Percentiles rank a stretch among this genome's conserved stretches.
Evolutionary conservation across 108 stramenopile genomes (phyloP).

Genomic region (Cyclotella atomus): DNA sequence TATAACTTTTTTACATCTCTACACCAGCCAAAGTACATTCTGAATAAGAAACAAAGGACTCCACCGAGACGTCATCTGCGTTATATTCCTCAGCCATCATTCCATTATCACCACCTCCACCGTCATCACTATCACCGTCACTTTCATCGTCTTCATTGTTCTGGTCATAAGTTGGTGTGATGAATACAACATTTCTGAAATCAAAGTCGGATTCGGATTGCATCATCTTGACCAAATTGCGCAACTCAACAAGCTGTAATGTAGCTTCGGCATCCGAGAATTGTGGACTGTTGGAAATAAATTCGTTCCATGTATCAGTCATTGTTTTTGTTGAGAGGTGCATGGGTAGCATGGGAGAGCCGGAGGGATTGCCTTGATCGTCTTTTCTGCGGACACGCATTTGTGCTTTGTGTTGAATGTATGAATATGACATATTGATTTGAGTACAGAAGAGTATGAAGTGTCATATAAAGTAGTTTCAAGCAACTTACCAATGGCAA

Average conservation of each 20-base stretch:
- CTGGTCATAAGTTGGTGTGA: slow-evolving; percentile 38
- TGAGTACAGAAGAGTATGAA: too few relatives aligned
- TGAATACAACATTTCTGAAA: slow-evolving; percentile 46
- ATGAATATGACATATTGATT: too few relatives aligned
- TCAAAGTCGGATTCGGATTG: slow-evolving; percentile 54
- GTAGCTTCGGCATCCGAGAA: slow-evolving; percentile 45
- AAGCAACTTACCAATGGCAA: too few relatives aligned
- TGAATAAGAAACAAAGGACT: slow-evolving; percentile 41
- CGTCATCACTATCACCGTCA: slow-evolving; percentile 33
- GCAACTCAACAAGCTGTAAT: slow-evolving; percentile 49
- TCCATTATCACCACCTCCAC: slow-evolving; percentile 47
- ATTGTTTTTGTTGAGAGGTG: slow-evolving; percentile 51
- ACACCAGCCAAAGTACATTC: neutral
- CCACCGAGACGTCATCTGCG: slow-evolving; percentile 30
- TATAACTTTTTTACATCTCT: too few relatives aligned
- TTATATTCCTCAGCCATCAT: slow-evolving; percentile 28
- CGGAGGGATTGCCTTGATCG: slow-evolving; percentile 30
- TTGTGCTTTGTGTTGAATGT: too few relatives aligned
- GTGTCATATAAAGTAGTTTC: too few relatives aligned
- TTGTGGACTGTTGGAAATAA: slow-evolving; percentile 33
- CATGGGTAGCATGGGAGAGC: slow-evolving; percentile 42
- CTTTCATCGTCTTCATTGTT: slow-evolving; percentile 15
- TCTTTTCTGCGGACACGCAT: slow-evolving; percentile 50
- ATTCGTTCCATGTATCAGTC: slow-evolving; percentile 44
- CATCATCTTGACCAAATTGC: slow-evolving; percentile 55